Percentiles rank a stretch among this genome's conserved stretches.
Conservation (phyloP, 1,139 yeast genomes). For the Nematodospora anomalae region DNA sequence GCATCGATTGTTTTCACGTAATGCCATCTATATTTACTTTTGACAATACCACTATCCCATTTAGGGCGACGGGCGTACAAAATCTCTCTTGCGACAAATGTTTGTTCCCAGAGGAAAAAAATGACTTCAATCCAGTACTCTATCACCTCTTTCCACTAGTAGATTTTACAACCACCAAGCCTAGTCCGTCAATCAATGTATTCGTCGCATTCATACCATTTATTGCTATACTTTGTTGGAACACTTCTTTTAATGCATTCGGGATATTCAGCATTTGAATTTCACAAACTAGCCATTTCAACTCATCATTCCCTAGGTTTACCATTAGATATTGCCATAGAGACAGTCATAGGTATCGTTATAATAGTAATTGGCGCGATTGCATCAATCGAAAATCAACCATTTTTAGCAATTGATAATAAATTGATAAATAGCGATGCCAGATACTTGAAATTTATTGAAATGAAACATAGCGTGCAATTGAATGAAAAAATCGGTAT, state of each 20-base stretch:
- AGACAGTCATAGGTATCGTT: conserved; percentile 41
- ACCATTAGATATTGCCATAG: conserved; percentile 43
- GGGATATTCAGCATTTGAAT: conserved; percentile 53
- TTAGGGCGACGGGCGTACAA: too few relatives aligned
- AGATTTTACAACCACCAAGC: too few relatives aligned
- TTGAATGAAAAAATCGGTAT: conserved; percentile 46
- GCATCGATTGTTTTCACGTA: too few relatives aligned
- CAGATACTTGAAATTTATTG: conserved; percentile 43
- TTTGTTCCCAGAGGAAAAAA: too few relatives aligned
- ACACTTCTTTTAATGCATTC: conserved; percentile 42
- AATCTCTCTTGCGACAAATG: too few relatives aligned
- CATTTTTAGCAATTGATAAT: conserved; percentile 24
- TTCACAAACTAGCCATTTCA: conserved; percentile 36
- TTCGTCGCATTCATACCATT: not conserved
- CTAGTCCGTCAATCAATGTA: too few relatives aligned
- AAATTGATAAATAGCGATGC: conserved; percentile 21
- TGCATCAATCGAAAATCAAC: conserved; percentile 24
- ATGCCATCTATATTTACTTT: too few relatives aligned
- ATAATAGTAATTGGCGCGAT: conserved; percentile 40
- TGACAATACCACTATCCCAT: too few relatives aligned
- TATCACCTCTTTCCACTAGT: too few relatives aligned
- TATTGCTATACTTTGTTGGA: conserved; percentile 30
- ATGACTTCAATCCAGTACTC: too few relatives aligned
- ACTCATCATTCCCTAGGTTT: conserved; percentile 20
- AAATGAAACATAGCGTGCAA: conserved; percentile 47